phyloP scores from a whole-genome alignment of 2,329 filamentous ascomycete species.

The Hypomyces rosellus region DNA sequence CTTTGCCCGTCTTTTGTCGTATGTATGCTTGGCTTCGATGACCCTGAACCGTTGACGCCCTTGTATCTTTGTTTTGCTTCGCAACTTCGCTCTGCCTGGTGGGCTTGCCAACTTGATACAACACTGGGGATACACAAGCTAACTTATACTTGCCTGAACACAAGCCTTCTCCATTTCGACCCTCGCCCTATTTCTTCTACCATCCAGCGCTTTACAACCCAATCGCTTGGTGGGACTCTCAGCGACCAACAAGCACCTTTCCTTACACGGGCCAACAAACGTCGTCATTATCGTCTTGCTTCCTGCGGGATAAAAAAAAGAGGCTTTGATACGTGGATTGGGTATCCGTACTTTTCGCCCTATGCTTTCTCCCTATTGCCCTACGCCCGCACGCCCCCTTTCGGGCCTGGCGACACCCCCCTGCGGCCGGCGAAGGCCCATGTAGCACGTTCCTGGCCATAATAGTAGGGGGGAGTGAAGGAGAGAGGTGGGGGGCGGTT shows the following conservation, averaged over 20 bases:
- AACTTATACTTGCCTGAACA: slow-evolving; percentile 34
- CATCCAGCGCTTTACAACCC: slow-evolving; percentile 20
- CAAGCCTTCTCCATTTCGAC: slow-evolving; percentile 18
- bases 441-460: slow-evolving; percentile 21
- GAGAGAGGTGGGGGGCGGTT: slow-evolving; percentile 8
- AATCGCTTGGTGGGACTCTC: slow-evolving; percentile 25
- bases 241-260: slow-evolving; percentile 24
- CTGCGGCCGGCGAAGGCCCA: slow-evolving; percentile 14
- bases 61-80: not conserved
- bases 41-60: not conserved
- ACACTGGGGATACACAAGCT: slow-evolving; percentile 25
- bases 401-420: slow-evolving; percentile 17
- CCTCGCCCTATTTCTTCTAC: slow-evolving; percentile 17
- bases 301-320: slow-evolving; percentile 30
- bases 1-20: slow-evolving; percentile 4
- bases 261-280: slow-evolving; percentile 23
- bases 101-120: slow-evolving; percentile 13
- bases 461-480: slow-evolving; percentile 15
- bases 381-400: slow-evolving; percentile 19
- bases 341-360: slow-evolving; percentile 34
- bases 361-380: slow-evolving; percentile 23
- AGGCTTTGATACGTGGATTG: slow-evolving; percentile 32
- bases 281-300: slow-evolving; percentile 23
- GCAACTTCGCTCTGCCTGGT: slow-evolving; percentile 2
- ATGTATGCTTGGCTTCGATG: slow-evolving; percentile 6